Base-by-base conservation (phyloP, 148 eudicot genomes). In the Arbutus unedo region DNA sequence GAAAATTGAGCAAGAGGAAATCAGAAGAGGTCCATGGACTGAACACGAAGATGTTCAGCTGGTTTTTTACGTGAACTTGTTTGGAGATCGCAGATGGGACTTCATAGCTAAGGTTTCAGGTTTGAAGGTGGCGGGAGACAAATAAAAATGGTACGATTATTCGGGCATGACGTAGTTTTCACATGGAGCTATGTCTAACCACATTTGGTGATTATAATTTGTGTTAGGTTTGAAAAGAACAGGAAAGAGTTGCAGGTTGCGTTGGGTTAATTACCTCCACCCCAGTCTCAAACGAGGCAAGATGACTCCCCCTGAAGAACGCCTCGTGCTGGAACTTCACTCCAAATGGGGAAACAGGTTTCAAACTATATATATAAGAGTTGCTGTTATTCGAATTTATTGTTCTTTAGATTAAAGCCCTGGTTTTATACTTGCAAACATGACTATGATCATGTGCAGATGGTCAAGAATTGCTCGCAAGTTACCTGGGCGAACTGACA, bases 121-220 rank as follows among this genome's bases (percentile, higher is more conserved):
- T 96, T 96, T 96, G 98, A 93, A 92, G 98, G 98, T 95, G 98
- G 98, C 91, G 98, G 98, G 98, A 93, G 98, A 93, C 87, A 89
- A 74, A 83, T 86, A 45, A 72, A 60, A 85, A 91, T 89, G 98
- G 98, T 93, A 93, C 78, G 97, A 83, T 87, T 90, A 67, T 83
- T 79, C 82, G 90, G 83, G 86, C 93, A 90, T 88, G 89, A 49
- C 70, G 76, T 74, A 79, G 45, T 43, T 64, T 80, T 87, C 57
- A 49, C 41, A 74, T 87, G 84, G 83, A 83, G 76, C 82, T 82
- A 59, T 50, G 81, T 77, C 67, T 82, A 55, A 60, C 76, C 15
- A 15, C 64, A 79, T 31, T 31, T 45, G 9, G 10, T 53, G 78
- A 74, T 66, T 66, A 9, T 16, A 19, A 74, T 77, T 78, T 83